These are phyloP conservation scores for Colletotrichum scovillei DNA, from an alignment of 2,329 filamentous ascomycete genomes.

Conservation along the genomic window DNA sequence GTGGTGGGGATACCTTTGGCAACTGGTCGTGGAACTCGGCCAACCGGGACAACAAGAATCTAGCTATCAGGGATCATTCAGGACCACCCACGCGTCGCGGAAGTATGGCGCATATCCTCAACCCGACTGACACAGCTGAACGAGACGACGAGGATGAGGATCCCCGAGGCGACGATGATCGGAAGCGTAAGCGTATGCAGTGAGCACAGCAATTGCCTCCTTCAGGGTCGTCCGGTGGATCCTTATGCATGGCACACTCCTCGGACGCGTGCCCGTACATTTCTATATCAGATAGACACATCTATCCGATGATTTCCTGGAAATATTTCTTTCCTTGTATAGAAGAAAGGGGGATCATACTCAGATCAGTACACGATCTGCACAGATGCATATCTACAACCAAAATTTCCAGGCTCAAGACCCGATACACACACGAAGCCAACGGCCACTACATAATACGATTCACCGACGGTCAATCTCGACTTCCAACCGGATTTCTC, in stretches of 20 bases:
- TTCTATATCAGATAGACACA: slow-evolving; percentile 16
- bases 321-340: slow-evolving; percentile 22
- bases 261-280: slow-evolving; percentile 17
- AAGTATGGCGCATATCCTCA: slow-evolving; percentile 73
- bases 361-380: slow-evolving; percentile 2
- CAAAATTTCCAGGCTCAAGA: slow-evolving; percentile 15
- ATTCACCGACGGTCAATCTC: background rate
- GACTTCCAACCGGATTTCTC: background rate
- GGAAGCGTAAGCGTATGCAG: slow-evolving; percentile 71
- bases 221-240: no score
- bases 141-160: slow-evolving; percentile 68
- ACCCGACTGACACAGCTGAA: slow-evolving; percentile 67
- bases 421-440: slow-evolving; percentile 29
- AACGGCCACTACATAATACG: slow-evolving; percentile 26
- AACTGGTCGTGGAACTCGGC: slow-evolving; percentile 68
- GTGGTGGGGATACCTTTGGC: slow-evolving; percentile 58
- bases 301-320: slow-evolving; percentile 14
- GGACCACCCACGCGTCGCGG: slow-evolving; percentile 67
- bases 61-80: slow-evolving; percentile 65
- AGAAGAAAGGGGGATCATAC: slow-evolving; percentile 10
- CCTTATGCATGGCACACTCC: background rate
- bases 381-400: slow-evolving; percentile 16
- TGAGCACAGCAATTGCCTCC: slow-evolving; percentile 40
- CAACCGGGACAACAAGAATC: slow-evolving; percentile 61
- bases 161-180: slow-evolving; percentile 65